Evolutionary conservation across 345 rosid species (phyloP).

Genomic region (Salix dunnii): DNA sequence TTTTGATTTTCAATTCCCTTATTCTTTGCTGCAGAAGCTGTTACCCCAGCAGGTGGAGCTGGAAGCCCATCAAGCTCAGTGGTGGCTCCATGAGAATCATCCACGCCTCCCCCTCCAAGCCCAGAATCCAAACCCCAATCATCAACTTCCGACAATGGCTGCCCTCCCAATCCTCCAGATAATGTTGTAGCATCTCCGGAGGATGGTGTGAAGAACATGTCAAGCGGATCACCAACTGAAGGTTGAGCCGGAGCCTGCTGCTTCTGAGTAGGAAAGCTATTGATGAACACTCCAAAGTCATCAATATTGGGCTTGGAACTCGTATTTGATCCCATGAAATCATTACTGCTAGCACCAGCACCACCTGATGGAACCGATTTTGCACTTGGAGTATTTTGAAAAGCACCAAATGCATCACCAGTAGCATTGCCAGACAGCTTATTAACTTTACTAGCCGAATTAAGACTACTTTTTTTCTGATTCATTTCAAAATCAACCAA

Average conservation of each 20-base stretch:
- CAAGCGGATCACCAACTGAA: constrained; percentile 54
- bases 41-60: constrained; percentile 85
- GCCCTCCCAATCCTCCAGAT: constrained; percentile 38
- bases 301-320: constrained; percentile 28
- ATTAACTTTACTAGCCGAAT: constrained; percentile 43
- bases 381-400: constrained; percentile 54
- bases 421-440: constrained; percentile 19
- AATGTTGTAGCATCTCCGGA: constrained; percentile 35
- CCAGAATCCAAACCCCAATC: constrained; percentile 84
- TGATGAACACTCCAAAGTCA: constrained; percentile 56
- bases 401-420: constrained; percentile 49
- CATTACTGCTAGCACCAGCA: constrained; percentile 28
- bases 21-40: constrained; percentile 69
- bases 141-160: constrained; percentile 52
- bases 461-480: constrained; percentile 42
- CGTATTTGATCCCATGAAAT: constrained; percentile 36
- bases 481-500: constrained; percentile 68
- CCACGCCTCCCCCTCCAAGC: constrained; percentile 60
- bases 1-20: constrained; percentile 86
- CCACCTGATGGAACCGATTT: constrained; percentile 42
- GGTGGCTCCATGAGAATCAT: constrained; percentile 49
- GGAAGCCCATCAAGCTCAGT: constrained; percentile 97
- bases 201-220: constrained; percentile 50
- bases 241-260: constrained; percentile 45
- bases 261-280: constrained; percentile 37